phyloP scores from a whole-genome alignment of 75 land plant genomes.

The Pseudotsuga menziesii region DNA sequence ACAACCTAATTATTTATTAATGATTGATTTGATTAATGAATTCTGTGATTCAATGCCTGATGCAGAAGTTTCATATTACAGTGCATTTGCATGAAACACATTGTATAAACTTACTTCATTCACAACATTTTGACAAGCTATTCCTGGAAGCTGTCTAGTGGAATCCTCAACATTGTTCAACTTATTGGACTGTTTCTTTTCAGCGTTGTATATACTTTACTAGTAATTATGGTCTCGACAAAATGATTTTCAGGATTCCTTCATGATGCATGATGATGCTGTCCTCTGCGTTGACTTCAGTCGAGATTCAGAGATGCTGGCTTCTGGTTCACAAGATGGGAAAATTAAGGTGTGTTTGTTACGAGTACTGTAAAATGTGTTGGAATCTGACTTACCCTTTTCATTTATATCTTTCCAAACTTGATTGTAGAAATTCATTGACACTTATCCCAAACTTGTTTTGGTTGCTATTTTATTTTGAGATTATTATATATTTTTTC shows the following conservation, averaged over 20 bases:
- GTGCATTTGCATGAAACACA: not conserved
- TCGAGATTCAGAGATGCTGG: slow-evolving; percentile 96
- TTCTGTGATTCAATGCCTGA: not conserved
- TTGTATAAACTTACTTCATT: not conserved
- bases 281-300: slow-evolving; percentile 92
- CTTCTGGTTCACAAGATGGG: slow-evolving; percentile 99
- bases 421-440: not conserved
- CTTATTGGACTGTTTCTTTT: not conserved
- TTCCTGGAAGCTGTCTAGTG: not conserved
- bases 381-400: not conserved
- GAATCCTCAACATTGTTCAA: not conserved
- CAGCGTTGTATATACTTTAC: not conserved
- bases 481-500: not conserved
- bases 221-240: slow-evolving; percentile 5
- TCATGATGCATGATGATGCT: slow-evolving; percentile 99
- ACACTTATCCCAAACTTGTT: not conserved
- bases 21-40: not conserved
- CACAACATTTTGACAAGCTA: not conserved
- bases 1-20: not conserved
- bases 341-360: slow-evolving; percentile 73
- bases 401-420: not conserved
- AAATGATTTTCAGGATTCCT: slow-evolving; percentile 67
- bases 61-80: not conserved
- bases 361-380: not conserved
- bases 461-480: not conserved